These are phyloP conservation scores for Zanthoxylum bungeanum DNA, from an alignment of 345 rosid genomes.

Conservation along the genomic window DNA sequence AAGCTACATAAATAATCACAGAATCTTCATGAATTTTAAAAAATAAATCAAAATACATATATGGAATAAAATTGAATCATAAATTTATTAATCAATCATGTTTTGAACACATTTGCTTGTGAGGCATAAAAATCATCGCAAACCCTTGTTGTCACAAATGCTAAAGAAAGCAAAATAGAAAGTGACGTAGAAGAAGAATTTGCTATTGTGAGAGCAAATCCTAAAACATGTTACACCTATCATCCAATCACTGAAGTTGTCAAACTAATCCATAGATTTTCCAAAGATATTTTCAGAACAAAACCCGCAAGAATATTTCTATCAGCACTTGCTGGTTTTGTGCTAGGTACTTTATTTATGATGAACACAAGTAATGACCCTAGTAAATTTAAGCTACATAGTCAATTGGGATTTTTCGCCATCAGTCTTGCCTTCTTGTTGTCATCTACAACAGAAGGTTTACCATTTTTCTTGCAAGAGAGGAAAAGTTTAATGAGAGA, in stretches of 20 bases:
- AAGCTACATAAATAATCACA: too few relatives aligned
- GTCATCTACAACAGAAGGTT: conserved; percentile 33
- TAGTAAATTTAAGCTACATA: conserved; percentile 17
- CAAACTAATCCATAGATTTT: conserved; percentile 24
- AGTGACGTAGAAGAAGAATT: background rate
- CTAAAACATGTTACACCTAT: conserved; percentile 17
- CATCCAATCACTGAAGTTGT: conserved; percentile 14
- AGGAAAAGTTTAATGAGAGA: conserved; percentile 28
- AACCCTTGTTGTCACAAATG: background rate
- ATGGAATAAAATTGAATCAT: too few relatives aligned
- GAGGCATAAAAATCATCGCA: too few relatives aligned
- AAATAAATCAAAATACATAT: too few relatives aligned
- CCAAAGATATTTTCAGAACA: conserved; percentile 23
- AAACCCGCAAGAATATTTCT: conserved; percentile 28
- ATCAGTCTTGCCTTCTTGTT: conserved; percentile 27
- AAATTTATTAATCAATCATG: too few relatives aligned
- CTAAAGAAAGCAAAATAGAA: conserved; percentile 15
- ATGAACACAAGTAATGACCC: conserved; percentile 19
- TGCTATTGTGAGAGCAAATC: conserved; percentile 6
- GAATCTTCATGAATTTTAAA: too few relatives aligned
- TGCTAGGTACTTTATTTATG: conserved; percentile 29
- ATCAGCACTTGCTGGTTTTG: conserved; percentile 18
- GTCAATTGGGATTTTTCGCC: conserved; percentile 31
- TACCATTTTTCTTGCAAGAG: conserved; percentile 31
- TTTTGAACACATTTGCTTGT: too few relatives aligned